phyloP scores from a whole-genome alignment of 2,329 filamentous ascomycete species.

The Aureobasidium mangrovei region DNA sequence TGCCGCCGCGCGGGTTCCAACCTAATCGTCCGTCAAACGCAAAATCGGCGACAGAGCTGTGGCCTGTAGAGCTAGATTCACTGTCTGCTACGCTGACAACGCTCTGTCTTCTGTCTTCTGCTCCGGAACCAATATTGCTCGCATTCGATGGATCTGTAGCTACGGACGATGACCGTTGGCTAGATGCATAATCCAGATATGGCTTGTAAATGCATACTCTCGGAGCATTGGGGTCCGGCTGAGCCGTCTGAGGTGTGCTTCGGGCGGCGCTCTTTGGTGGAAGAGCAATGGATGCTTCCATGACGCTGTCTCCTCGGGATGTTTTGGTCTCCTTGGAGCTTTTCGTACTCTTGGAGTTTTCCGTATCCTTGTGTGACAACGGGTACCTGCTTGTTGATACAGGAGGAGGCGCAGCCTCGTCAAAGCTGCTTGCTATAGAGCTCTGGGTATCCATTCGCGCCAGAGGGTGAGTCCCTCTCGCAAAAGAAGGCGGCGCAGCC shows the following conservation, averaged over 20 bases:
- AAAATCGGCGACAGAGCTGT: slow-evolving; percentile 13
- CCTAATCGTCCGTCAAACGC: slow-evolving; percentile 15
- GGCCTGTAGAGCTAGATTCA: background rate
- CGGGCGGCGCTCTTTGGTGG: background rate
- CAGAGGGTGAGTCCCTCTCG: background rate
- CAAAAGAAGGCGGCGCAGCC: background rate
- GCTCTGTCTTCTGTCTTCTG: background rate
- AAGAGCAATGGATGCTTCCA: background rate
- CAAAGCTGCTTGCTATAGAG: slow-evolving; percentile 2
- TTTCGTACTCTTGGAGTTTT: slow-evolving; percentile 1
- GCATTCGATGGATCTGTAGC: background rate
- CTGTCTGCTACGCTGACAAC: slow-evolving; percentile 14
- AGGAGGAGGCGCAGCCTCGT: slow-evolving; percentile 1
- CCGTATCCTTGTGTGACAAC: background rate
- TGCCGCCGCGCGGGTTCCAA: slow-evolving; percentile 8
- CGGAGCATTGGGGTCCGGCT: background rate
- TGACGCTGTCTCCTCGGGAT: background rate
- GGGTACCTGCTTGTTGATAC: background rate
- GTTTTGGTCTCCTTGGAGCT: background rate
- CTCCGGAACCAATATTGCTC: background rate
- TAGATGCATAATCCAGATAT: slow-evolving; percentile 3
- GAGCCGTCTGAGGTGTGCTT: background rate
- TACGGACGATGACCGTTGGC: background rate
- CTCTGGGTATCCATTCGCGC: background rate
- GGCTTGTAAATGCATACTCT: slow-evolving; percentile 3